phyloP scores from a whole-genome alignment of 495 filamentous ascomycete genomes.

The Aspergillus affinis region DNA sequence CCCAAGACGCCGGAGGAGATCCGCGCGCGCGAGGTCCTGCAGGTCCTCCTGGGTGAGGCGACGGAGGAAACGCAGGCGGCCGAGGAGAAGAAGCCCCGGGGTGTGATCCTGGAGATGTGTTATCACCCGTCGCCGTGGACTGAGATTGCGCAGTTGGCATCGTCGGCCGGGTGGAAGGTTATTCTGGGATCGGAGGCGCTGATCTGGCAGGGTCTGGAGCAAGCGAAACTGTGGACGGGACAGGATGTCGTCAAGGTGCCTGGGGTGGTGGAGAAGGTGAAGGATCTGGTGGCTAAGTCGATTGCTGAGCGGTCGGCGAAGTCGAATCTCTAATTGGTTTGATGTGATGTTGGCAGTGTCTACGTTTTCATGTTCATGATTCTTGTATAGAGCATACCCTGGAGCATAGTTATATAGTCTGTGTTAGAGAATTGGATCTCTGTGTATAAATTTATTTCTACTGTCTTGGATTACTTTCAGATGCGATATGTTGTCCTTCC shows the following conservation, averaged over 20 bases:
- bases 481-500: too few species aligned
- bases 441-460: slow-evolving; percentile 17
- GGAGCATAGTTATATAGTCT: slow-evolving; percentile 15
- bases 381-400: slow-evolving; percentile 31
- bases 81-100: slow-evolving; percentile 39
- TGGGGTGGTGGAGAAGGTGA: slow-evolving; percentile 47
- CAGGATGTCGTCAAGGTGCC: slow-evolving; percentile 53
- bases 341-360: slow-evolving; percentile 12
- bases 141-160: slow-evolving; percentile 55
- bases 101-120: slow-evolving; percentile 76
- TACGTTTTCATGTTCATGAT: slow-evolving; percentile 22
- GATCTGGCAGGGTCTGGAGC: slow-evolving; percentile 75
- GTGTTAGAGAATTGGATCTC: slow-evolving; percentile 11
- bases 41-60: slow-evolving; percentile 48
- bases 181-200: slow-evolving; percentile 69
- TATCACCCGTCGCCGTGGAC: slow-evolving; percentile 72
- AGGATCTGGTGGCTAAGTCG: slow-evolving; percentile 47
- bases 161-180: slow-evolving; percentile 63
- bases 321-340: slow-evolving; percentile 28
- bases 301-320: slow-evolving; percentile 33
- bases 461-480: too few species aligned
- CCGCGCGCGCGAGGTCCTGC: slow-evolving; percentile 51
- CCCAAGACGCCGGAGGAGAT: slow-evolving; percentile 61
- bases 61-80: slow-evolving; percentile 28
- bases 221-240: slow-evolving; percentile 65